A percentile compares a stretch with the other conserved stretches of the same genome.
phyloP scores from a whole-genome alignment of 2,329 filamentous ascomycete genomes.

The Penicillium sp. region DNA sequence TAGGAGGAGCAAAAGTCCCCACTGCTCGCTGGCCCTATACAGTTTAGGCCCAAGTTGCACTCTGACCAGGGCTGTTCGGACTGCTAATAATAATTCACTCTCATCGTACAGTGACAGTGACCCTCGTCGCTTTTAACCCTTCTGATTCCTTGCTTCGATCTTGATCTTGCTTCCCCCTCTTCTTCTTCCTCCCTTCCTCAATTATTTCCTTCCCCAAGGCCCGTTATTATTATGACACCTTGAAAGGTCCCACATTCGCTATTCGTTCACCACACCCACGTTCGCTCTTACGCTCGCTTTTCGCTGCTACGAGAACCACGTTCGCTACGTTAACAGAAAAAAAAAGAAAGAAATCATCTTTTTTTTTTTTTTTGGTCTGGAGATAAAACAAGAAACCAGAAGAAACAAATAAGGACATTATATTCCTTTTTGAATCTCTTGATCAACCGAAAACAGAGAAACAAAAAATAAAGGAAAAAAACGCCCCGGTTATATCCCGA shows the following conservation, averaged over 20 bases:
- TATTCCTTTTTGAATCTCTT: neutral
- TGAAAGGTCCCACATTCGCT: slow-evolving; percentile 39
- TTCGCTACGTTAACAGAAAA: slow-evolving; percentile 39
- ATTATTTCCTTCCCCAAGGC: slow-evolving; percentile 15
- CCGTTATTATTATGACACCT: slow-evolving; percentile 35
- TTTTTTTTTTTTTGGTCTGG: slow-evolving; percentile 3
- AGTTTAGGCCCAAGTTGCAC: slow-evolving; percentile 28
- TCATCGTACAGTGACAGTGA: slow-evolving; percentile 16
- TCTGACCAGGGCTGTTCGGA: slow-evolving; percentile 21
- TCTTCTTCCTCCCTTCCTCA: slow-evolving; percentile 18
- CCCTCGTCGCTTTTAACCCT: slow-evolving; percentile 32
- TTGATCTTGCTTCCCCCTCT: slow-evolving; percentile 23
- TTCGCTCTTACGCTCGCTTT: slow-evolving; percentile 45
- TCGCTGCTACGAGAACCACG: slow-evolving; percentile 42
- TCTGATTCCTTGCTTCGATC: slow-evolving; percentile 29
- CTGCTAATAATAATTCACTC: slow-evolving; percentile 32
- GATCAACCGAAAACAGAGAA: slow-evolving; percentile 5
- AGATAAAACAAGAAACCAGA: slow-evolving; percentile 13
- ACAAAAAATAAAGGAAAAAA: slow-evolving; percentile 14
- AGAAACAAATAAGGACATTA: neutral
- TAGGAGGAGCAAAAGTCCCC: slow-evolving; percentile 20
- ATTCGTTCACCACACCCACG: slow-evolving; percentile 40
- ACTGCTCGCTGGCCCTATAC: slow-evolving; percentile 25
- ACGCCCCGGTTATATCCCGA: slow-evolving; percentile 19
- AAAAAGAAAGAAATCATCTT: neutral